Base-by-base conservation (phyloP, 139 green algal species). In the Pleodorina starrii region DNA sequence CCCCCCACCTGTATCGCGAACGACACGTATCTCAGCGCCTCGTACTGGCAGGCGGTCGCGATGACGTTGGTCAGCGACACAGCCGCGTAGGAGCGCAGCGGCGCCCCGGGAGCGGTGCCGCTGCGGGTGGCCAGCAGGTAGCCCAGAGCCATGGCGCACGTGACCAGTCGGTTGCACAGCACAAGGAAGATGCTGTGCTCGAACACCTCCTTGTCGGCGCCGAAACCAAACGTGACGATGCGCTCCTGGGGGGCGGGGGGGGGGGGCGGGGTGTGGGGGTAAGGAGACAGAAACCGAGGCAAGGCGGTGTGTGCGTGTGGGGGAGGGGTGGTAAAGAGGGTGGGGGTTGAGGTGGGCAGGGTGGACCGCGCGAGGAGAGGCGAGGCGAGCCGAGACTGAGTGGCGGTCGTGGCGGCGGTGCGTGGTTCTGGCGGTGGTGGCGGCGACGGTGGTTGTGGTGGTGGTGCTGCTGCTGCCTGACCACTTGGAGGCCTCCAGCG, bases 11-110 rank as follows among this genome's bases (percentile, higher is more conserved):
- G 98, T 32, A 99, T 89, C 0, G 98, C 97, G 87, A 99, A 99
- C 46, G 94, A 97, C 7, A 99, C 95, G 93, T 99, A 97, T 90
- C 98, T 98, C 17, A 99, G 93, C 29, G 98, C 98, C 90, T 99
- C 98, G 69, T 99, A 95, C 90, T 99, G 97, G 90, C 97, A 99
- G 71, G 94, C 95, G 9, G 97, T 99, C 44, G 97, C 96, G 75
- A 98, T 93, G 14, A 99, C 96, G 84, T 99, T 99, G 85, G 95
- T 98, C 25, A 97, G 81, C 6, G 90, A 95, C 5, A 98, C 94
- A 16, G 85, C 88, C 0, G 92, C 91, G 90, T 98, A 98, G 51
- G 74, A 90, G 27, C 87, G 90, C 32, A 98, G 43, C 9, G 95
- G 95, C n/a, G 96, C 96, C 27, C 80, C 88, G 1, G 93, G 91